A percentile compares a stretch with the other conserved stretches of the same genome.
Conservation (phyloP, 352 stramenopile genomes). For the Phytopythium aichiense region DNA sequence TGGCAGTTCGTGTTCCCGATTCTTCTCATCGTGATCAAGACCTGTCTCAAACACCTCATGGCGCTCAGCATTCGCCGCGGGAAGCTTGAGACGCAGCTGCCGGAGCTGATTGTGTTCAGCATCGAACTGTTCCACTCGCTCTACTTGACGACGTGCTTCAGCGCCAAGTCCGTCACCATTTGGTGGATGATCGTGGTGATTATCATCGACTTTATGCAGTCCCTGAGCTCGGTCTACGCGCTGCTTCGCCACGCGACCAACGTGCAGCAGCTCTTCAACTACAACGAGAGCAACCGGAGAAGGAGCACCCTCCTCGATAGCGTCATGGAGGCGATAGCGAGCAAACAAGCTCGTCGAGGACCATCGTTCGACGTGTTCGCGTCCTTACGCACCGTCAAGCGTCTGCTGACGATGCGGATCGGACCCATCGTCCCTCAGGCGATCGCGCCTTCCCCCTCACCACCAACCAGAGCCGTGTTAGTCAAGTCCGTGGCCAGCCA, state of each 20-base stretch:
- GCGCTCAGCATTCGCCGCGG: constrained; percentile 3
- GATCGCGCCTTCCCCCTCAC: too few species aligned
- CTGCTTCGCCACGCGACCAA: not conserved
- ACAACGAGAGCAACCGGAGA: not conserved
- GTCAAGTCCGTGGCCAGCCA: not conserved
- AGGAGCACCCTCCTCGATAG: constrained; percentile 5
- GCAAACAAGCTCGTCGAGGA: not conserved
- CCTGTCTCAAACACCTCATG: constrained; percentile 5
- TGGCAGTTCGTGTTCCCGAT: constrained; percentile 11
- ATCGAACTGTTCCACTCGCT: constrained; percentile 17
- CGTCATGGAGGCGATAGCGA: not conserved
- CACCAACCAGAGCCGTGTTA: not conserved
- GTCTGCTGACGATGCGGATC: not conserved
- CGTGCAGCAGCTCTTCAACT: constrained; percentile 3
- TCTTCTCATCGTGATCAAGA: constrained; percentile 10
- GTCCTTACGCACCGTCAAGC: not conserved
- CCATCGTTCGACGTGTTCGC: not conserved
- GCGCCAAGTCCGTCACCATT: constrained; percentile 3
- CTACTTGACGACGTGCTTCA: constrained; percentile 12
- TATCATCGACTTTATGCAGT: not conserved
- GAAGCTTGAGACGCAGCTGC: constrained; percentile 4
- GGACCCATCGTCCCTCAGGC: not conserved
- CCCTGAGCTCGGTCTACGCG: constrained; percentile 2
- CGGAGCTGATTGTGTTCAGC: constrained; percentile 15
- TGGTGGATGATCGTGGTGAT: not conserved